phyloP scores from a whole-genome alignment of 1,139 yeast genomes.

The Pichia sp. region DNA sequence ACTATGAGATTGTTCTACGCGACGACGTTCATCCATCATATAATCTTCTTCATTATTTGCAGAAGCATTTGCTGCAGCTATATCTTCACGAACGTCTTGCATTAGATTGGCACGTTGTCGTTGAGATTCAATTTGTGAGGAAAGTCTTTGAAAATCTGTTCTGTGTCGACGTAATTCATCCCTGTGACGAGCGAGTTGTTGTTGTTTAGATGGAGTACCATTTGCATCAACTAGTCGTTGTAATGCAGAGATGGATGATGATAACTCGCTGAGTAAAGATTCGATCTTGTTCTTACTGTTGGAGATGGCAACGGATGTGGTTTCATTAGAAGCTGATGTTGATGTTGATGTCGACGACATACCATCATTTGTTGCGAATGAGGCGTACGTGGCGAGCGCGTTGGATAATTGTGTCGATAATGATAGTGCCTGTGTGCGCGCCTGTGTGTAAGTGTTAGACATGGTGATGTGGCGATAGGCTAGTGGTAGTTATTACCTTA shows the following conservation, averaged over 20 bases:
- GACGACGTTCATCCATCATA: slow-evolving; percentile 65
- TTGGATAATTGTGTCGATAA: too few relatives aligned
- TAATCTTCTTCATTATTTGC: slow-evolving; percentile 33
- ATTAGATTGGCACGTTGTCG: slow-evolving; percentile 69
- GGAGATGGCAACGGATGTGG: too few relatives aligned
- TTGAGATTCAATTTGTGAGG: slow-evolving; percentile 37
- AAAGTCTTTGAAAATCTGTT: slow-evolving; percentile 48
- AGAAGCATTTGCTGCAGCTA: slow-evolving; percentile 43
- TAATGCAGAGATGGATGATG: too few relatives aligned
- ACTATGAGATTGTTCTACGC: slow-evolving; percentile 67
- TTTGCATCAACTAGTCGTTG: not conserved
- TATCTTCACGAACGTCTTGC: slow-evolving; percentile 71
- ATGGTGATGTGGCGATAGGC: too few relatives aligned
- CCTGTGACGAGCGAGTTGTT: slow-evolving; percentile 77
- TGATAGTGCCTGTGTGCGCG: too few relatives aligned
- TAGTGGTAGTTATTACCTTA: too few relatives aligned
- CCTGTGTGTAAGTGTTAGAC: too few relatives aligned
- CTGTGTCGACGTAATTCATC: slow-evolving; percentile 70
- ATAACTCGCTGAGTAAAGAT: too few relatives aligned
- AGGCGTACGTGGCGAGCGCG: slow-evolving; percentile 43
- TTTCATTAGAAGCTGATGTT: too few relatives aligned
- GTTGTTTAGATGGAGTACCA: slow-evolving; percentile 50
- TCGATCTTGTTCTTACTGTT: too few relatives aligned
- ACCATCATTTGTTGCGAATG: slow-evolving; percentile 47
- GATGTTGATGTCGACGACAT: too few relatives aligned